These are phyloP conservation scores for Cladosporium austrohemisphaericum DNA, from an alignment of 2,329 filamentous ascomycete species.

Conservation along the genomic window DNA sequence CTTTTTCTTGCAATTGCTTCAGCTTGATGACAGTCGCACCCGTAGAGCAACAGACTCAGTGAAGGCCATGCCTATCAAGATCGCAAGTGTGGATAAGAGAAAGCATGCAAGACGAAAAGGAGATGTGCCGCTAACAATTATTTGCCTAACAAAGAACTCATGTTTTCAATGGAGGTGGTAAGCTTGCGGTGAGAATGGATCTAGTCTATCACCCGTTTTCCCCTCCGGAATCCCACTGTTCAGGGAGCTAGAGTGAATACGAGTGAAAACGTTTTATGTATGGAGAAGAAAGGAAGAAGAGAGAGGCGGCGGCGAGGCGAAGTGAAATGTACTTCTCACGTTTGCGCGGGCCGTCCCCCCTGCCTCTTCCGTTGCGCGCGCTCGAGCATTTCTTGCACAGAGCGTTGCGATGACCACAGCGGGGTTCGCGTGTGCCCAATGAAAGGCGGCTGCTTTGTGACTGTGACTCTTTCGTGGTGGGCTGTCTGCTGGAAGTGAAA, in stretches of 20 bases:
- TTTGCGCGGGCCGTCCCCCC: not conserved
- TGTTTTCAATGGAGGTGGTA: conserved; percentile 53
- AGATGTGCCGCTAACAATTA: conserved; percentile 43
- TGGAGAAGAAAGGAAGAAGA: conserved; percentile 29
- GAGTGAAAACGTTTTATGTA: conserved; percentile 44
- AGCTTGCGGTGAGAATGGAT: conserved; percentile 46
- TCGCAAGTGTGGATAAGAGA: no score
- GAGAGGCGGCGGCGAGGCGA: conserved; percentile 22
- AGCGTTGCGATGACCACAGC: conserved; percentile 1
- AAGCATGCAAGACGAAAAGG: no score
- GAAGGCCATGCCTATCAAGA: no score
- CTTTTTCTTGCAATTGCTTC: no score
- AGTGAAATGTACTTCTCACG: conserved; percentile 45
- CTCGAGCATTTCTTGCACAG: not conserved
- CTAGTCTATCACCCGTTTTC: conserved; percentile 64
- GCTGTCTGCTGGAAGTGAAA: not conserved
- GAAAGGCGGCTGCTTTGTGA: conserved; percentile 7
- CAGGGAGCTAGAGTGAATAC: conserved; percentile 66
- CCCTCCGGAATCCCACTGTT: conserved; percentile 58
- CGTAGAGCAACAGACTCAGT: no score
- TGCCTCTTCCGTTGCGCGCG: not conserved
- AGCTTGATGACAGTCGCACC: no score
- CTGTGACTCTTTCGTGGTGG: conserved; percentile 2
- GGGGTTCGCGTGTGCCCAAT: conserved; percentile 3
- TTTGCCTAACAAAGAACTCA: conserved; percentile 45